Evolutionary conservation across 106 monocot species (phyloP).

Genomic region (Apostasia shenzhenica): DNA sequence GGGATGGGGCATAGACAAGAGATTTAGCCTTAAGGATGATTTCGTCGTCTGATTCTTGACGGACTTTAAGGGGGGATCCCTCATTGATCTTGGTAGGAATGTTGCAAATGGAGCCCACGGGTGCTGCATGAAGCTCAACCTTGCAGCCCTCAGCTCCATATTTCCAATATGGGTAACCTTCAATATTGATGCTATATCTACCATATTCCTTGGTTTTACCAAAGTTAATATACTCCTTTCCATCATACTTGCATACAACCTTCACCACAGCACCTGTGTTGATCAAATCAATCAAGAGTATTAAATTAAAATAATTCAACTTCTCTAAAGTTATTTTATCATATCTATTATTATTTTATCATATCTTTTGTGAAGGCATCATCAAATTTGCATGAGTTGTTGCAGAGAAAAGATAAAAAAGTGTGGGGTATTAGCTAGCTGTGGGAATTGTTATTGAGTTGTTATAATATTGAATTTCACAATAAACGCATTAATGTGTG

Average conservation of each 20-base stretch:
- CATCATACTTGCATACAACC: conserved; percentile 35
- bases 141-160: conserved; percentile 31
- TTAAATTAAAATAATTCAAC: background rate
- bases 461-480: background rate
- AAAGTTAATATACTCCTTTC: conserved; percentile 16
- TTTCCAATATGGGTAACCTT: conserved; percentile 31
- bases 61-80: conserved; percentile 23
- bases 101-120: conserved; percentile 37
- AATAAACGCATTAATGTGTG: background rate
- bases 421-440: background rate
- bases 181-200: conserved; percentile 25
- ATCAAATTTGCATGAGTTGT: background rate
- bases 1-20: conserved; percentile 42
- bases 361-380: background rate
- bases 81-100: conserved; percentile 31
- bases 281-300: background rate
- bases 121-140: conserved; percentile 33
- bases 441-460: background rate
- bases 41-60: conserved; percentile 7
- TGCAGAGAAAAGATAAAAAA: background rate
- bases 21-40: conserved; percentile 37
- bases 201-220: conserved; percentile 31
- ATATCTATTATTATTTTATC: too few relatives aligned
- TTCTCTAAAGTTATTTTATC: too few relatives aligned
- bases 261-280: conserved; percentile 42